Evolutionary conservation across 2,329 filamentous ascomycete genomes (phyloP), one percentile per base, ranked within the genome.

Genomic region (Huntiella abstrusa): DNA sequence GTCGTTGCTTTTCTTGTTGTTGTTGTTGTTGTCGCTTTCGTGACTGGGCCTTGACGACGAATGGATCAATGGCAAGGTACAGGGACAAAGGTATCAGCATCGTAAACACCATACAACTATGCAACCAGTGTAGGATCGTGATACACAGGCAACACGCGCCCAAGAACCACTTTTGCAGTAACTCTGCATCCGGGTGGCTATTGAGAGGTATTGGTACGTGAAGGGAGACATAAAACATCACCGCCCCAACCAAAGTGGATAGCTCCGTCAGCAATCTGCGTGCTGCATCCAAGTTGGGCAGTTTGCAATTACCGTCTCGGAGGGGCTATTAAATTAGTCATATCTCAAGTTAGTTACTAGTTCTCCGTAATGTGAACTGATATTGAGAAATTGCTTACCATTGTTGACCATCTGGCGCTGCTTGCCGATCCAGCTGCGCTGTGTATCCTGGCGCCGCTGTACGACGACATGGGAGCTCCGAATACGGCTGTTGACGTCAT

Each of bases 381-480:
- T 15, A 34, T 16, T 5, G 2, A 16, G 1, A 28, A 28, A 28
- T 28, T 28, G 28, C 44, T 47, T 47, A 49, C 48, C 48, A 37
- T 49, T 49, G 60, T 78, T 77, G 53, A 80, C 73, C 66, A 77
- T 68, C 57, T 77, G 73, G 58, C 83, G 73, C 68, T 91, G 83
- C 66, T 83, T 86, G 56, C 83, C 83, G 54, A 92, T 64, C 82
- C 83, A 92, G 62, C 82, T 87, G 62, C 76, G 80, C 11, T 83
- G 80, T 54, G 73, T 72, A 54, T 88, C 82, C 54, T 75, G 75
- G 54, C 81, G 71, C 53, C 84, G 68, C 57, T 86, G 80, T 51
- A 92, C 63, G 46, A 83, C 75, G 37, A 88, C 79, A 51, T 83
- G 82, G 59, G 87, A 88, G 64, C 81, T 86, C 62, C 91, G 83